Conservation (phyloP, 2,329 filamentous ascomycete genomes). For the Paraphaeosphaeria minitans region DNA sequence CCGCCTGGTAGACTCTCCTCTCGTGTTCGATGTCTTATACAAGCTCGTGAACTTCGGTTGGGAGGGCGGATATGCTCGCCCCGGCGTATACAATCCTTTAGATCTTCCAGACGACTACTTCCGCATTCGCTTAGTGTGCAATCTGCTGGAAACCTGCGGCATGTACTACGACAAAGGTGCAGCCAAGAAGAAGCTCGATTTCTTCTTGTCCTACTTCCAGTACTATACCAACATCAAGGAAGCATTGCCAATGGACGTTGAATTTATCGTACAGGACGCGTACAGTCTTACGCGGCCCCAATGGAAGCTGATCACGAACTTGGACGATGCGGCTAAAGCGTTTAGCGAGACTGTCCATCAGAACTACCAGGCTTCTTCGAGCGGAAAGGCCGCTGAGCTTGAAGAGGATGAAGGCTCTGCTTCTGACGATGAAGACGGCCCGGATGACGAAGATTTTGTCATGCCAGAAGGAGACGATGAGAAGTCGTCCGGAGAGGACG, state of each 20-base stretch:
- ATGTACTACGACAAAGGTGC: slow-evolving; percentile 94
- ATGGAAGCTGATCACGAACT: slow-evolving; percentile 82
- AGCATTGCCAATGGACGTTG: slow-evolving; percentile 90
- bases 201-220: slow-evolving; percentile 95
- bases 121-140: slow-evolving; percentile 87
- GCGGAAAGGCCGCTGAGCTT: slow-evolving; percentile 70
- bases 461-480: slow-evolving; percentile 61
- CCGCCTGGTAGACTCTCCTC: slow-evolving; percentile 90
- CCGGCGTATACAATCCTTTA: slow-evolving; percentile 75
- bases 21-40: slow-evolving; percentile 95
- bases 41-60: slow-evolving; percentile 93
- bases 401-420: slow-evolving; percentile 75
- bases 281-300: slow-evolving; percentile 84
- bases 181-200: slow-evolving; percentile 96
- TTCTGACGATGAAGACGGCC: slow-evolving; percentile 72
- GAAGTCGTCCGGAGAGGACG: slow-evolving; percentile 57
- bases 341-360: slow-evolving; percentile 89
- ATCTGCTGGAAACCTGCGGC: slow-evolving; percentile 90
- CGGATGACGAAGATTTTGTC: slow-evolving; percentile 50
- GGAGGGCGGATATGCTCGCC: slow-evolving; percentile 77
- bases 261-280: slow-evolving; percentile 93
- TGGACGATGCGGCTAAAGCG: slow-evolving; percentile 80
- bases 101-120: slow-evolving; percentile 96
- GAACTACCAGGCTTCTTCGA: slow-evolving; percentile 80
- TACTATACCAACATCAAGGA: slow-evolving; percentile 95